Evolutionary conservation across 495 filamentous ascomycete genomes (phyloP).

Genomic region (Amphirosellinia nigrospora): DNA sequence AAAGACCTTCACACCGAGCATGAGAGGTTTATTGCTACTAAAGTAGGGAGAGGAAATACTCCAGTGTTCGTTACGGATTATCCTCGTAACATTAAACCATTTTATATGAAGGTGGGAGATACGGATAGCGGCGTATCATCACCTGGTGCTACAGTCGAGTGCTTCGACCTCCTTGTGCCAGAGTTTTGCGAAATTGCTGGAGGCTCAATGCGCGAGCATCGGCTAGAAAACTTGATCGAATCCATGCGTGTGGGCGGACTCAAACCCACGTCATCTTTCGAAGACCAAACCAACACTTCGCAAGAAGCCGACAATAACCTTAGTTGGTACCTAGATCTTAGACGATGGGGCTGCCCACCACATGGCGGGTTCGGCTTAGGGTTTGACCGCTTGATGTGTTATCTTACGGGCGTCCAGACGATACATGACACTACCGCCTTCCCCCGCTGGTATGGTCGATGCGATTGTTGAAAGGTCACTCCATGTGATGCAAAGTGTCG

Average conservation of each 20-base stretch:
- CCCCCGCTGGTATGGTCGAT: constrained; percentile 87
- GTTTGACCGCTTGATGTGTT: constrained; percentile 87
- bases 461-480: constrained; percentile 73
- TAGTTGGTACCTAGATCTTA: constrained; percentile 93
- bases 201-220: constrained; percentile 92
- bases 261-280: constrained; percentile 10
- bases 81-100: constrained; percentile 83
- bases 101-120: constrained; percentile 76
- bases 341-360: constrained; percentile 91
- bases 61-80: constrained; percentile 96
- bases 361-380: constrained; percentile 96
- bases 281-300: constrained; percentile 15
- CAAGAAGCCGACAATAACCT: constrained; percentile 57
- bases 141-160: constrained; percentile 74
- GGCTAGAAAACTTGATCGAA: constrained; percentile 68
- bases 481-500: constrained; percentile 38
- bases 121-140: constrained; percentile 16
- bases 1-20: constrained; percentile 86
- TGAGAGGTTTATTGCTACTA: constrained; percentile 83
- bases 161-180: constrained; percentile 94
- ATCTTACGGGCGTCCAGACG: constrained; percentile 82
- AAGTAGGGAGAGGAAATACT: constrained; percentile 58
- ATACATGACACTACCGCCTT: constrained; percentile 89
- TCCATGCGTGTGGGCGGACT: constrained; percentile 72
- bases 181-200: constrained; percentile 89